Evolutionary conservation across 768 basidiomycete genomes (phyloP).

Genomic region (Termitomyces bulborhizus): DNA sequence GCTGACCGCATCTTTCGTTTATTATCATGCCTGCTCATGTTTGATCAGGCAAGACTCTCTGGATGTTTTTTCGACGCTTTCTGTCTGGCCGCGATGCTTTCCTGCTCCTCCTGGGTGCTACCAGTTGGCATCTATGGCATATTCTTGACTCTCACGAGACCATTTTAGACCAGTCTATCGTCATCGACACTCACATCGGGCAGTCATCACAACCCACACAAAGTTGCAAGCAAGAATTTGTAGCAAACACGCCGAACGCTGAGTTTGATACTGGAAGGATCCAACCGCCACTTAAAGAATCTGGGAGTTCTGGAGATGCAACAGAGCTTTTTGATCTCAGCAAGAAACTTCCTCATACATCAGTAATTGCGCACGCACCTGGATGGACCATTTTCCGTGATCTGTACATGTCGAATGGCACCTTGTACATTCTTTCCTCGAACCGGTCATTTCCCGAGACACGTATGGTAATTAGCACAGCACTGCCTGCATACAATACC

Average conservation of each 20-base stretch:
- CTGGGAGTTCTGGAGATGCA: background rate
- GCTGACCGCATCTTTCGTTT: background rate
- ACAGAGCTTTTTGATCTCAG: background rate
- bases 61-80: conserved; percentile 28
- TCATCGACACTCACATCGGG: conserved; percentile 16
- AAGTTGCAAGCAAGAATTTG: background rate
- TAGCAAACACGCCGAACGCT: background rate
- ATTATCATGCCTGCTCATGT: background rate
- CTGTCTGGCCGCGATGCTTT: conserved; percentile 52
- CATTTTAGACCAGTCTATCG: background rate
- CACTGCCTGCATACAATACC: conserved; percentile 48
- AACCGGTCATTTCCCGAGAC: conserved; percentile 32
- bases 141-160: conserved; percentile 20
- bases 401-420: conserved; percentile 82
- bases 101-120: conserved; percentile 53
- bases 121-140: conserved; percentile 47
- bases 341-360: conserved; percentile 40
- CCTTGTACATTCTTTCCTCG: conserved; percentile 60
- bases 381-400: conserved; percentile 86
- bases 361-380: conserved; percentile 58
- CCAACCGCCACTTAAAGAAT: background rate
- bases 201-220: conserved; percentile 19
- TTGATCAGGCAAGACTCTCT: background rate
- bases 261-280: background rate
- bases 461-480: conserved; percentile 62